Base-by-base conservation (phyloP, 805 yeast species). In the Candida cerambycidarum region DNA sequence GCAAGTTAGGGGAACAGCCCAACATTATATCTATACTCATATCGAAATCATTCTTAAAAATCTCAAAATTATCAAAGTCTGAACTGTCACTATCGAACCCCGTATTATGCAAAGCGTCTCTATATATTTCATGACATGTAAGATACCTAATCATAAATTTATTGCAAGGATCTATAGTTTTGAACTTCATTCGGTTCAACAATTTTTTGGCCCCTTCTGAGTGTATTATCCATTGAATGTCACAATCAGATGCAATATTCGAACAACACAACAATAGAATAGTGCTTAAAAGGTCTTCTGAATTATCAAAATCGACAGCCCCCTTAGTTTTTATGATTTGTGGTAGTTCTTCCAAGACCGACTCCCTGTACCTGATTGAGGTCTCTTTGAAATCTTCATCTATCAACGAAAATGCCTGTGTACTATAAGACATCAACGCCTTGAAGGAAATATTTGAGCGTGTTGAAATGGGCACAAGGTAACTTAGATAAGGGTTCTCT, bases 101-200 rank as follows among this genome's bases (percentile, higher is more conserved):
- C 11, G 54, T 53, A 8, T 53, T 54, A 9, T 51, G 15, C 34
- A 67, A 71, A 10, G 75, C 69, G 38, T 68, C 70, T 3, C 73
- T 70, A 71, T 69, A 63, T 1, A 71, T 66, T 44, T 71, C 76
- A 47, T 71, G 75, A 10, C 67, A 55, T 5, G 66, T 58, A 46
- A 71, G 65, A 44, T 69, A 69, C n/a, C 70, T 44, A 4, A 64
- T 55, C 43, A 68, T 66, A 40, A 69, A 69, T 21, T 52, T 59
- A 8, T 60, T 61, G 42, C 68, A 48, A 1, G 71, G 67, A 30
- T 43, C 43, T 19, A 38, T 16, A n/a, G 11, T 10, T 13, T 18
- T 5, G 4, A 34, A 25, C 8, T 41, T 19, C 2, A 39, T 19
- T 10, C 35, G 12, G 12, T 32, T 9, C 19, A 39, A 29, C 17